Percentiles rank a stretch among this genome's conserved stretches.
Evolutionary conservation across 1,139 yeast species (phyloP).

Genomic region (Debaryomyces subglobosus): DNA sequence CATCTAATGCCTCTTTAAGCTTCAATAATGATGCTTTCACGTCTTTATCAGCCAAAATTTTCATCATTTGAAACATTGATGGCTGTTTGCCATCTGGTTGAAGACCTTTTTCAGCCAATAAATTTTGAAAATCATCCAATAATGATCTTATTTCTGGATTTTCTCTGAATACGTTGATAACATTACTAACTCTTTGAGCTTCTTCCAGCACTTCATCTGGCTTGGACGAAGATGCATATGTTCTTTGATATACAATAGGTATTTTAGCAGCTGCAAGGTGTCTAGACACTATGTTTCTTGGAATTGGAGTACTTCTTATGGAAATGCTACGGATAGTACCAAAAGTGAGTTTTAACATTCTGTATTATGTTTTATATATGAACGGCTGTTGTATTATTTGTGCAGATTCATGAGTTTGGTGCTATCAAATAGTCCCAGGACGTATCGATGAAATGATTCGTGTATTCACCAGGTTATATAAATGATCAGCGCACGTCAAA

Average conservation of each 20-base stretch:
- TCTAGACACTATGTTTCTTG: background rate
- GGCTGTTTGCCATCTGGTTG: slow-evolving; percentile 35
- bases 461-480: background rate
- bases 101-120: slow-evolving; percentile 39
- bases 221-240: slow-evolving; percentile 14
- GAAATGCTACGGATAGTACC: background rate
- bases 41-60: slow-evolving; percentile 40
- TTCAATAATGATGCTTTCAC: slow-evolving; percentile 34
- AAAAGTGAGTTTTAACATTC: slow-evolving; percentile 1
- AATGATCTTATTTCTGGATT: slow-evolving; percentile 33
- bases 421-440: background rate
- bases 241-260: slow-evolving; percentile 4
- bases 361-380: background rate
- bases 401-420: background rate
- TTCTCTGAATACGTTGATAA: slow-evolving; percentile 21
- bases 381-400: background rate
- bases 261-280: background rate
- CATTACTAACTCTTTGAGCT: slow-evolving; percentile 22
- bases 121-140: slow-evolving; percentile 34
- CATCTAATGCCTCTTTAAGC: slow-evolving; percentile 37
- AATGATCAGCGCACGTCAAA: background rate
- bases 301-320: background rate
- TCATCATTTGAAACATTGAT: slow-evolving; percentile 40
- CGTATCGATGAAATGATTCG: background rate
- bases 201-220: slow-evolving; percentile 15